Evolutionary conservation across 305 asterid genomes (phyloP).

Genomic region (Striga hermonthica): DNA sequence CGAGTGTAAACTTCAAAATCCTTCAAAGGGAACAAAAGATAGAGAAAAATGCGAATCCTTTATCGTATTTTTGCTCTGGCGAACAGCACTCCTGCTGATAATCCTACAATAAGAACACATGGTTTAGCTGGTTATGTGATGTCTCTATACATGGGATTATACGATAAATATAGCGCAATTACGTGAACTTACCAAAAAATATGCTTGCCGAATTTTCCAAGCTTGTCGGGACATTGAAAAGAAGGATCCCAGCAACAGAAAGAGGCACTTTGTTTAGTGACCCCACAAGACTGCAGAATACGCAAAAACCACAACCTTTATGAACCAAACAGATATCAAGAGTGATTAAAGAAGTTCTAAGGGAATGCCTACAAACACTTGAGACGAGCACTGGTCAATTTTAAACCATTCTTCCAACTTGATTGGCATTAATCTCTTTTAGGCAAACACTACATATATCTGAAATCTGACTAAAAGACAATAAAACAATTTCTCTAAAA

Average conservation of each 20-base stretch:
- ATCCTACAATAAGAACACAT: conserved; percentile 45
- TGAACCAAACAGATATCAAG: conserved; percentile 5
- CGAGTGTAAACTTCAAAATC: conserved; percentile 1
- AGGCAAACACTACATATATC: too few species aligned
- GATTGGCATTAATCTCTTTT: not conserved
- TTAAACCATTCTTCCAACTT: not conserved
- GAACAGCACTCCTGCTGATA: conserved; percentile 83
- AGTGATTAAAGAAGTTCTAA: not conserved
- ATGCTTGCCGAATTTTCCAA: conserved; percentile 82
- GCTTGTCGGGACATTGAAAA: conserved; percentile 80
- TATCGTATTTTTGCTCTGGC: conserved; percentile 85
- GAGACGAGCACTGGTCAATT: not conserved
- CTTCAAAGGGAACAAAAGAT: conserved; percentile 15
- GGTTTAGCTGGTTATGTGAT: conserved; percentile 20
- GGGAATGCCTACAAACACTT: not conserved
- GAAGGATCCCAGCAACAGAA: conserved; percentile 80
- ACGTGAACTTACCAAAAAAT: conserved; percentile 57
- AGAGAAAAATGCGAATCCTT: conserved; percentile 29
- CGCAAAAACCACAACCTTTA: conserved; percentile 11
- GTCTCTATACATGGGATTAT: not conserved
- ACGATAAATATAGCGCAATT: not conserved
- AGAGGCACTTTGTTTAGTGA: conserved; percentile 92
- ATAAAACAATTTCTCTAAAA: too few species aligned
- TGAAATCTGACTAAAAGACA: too few species aligned
- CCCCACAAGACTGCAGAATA: conserved; percentile 82